phyloP scores from a whole-genome alignment of 2,329 filamentous ascomycete genomes.

The Ceratocystis harringtonii region DNA sequence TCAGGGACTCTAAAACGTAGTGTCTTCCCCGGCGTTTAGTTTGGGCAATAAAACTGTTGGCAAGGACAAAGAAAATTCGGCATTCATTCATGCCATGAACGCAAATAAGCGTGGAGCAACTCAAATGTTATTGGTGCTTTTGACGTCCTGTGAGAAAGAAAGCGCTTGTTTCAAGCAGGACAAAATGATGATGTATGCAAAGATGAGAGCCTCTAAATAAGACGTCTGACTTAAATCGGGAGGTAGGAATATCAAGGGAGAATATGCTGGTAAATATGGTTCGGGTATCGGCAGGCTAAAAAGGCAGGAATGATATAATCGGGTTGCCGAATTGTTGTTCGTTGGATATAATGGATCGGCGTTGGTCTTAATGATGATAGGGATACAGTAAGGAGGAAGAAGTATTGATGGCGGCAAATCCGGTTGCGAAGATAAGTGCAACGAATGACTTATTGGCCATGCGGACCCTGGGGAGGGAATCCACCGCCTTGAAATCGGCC shows the following conservation, averaged over 20 bases:
- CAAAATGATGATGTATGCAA: neutral
- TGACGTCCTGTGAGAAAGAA: neutral
- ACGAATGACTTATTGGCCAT: neutral
- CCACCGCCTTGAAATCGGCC: slow-evolving; percentile 5
- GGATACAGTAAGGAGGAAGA: neutral
- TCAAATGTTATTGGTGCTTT: neutral
- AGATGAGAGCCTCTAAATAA: neutral
- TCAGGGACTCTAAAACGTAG: neutral
- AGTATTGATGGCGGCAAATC: neutral
- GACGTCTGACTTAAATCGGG: neutral
- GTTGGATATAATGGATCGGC: neutral
- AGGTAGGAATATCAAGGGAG: neutral
- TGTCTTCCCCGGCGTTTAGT: neutral
- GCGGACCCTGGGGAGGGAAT: neutral
- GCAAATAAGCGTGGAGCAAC: neutral
- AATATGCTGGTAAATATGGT: neutral
- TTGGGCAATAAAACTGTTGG: neutral
- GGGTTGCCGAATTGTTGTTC: neutral
- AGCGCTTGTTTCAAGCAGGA: neutral
- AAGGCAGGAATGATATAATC: neutral
- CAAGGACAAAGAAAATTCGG: neutral
- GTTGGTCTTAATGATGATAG: neutral
- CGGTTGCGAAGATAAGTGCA: neutral
- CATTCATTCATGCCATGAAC: neutral
- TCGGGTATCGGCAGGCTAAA: neutral